Conservation (phyloP, 1,139 yeast genomes). For the Pichia sp. region DNA sequence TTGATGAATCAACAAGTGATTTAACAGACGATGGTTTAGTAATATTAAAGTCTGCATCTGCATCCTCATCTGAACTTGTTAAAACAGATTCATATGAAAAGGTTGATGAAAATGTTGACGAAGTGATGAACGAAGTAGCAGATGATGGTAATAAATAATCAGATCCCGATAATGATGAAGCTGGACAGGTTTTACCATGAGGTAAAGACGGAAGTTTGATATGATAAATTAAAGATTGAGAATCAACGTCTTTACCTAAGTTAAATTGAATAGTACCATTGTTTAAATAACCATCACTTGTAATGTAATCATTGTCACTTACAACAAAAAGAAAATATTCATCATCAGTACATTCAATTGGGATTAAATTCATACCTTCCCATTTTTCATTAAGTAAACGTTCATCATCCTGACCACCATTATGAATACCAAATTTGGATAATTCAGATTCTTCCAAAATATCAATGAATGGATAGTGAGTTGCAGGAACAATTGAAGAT, state of each 20-base stretch:
- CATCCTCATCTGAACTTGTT: no score
- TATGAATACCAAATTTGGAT: slow-evolving; percentile 26
- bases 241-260: slow-evolving; percentile 50
- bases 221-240: slow-evolving; percentile 40
- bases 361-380: slow-evolving; percentile 27
- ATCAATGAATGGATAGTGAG: slow-evolving; percentile 23
- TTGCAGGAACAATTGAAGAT: slow-evolving; percentile 21
- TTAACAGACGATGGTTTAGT: not conserved
- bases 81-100: no score
- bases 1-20: not conserved
- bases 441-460: slow-evolving; percentile 22
- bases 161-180: slow-evolving; percentile 11
- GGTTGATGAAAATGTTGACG: not conserved
- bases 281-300: slow-evolving; percentile 27
- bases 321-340: slow-evolving; percentile 43
- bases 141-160: slow-evolving; percentile 10
- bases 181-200: slow-evolving; percentile 9
- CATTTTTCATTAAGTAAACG: slow-evolving; percentile 26
- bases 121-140: not conserved
- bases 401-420: slow-evolving; percentile 25
- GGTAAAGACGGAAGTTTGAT: slow-evolving; percentile 18
- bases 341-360: slow-evolving; percentile 25
- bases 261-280: slow-evolving; percentile 26
- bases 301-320: slow-evolving; percentile 35
- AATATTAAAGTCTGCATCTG: no score